These are phyloP conservation scores for Melastoma candidum DNA, from an alignment of 441 rosid genomes.

Conservation along the genomic window DNA sequence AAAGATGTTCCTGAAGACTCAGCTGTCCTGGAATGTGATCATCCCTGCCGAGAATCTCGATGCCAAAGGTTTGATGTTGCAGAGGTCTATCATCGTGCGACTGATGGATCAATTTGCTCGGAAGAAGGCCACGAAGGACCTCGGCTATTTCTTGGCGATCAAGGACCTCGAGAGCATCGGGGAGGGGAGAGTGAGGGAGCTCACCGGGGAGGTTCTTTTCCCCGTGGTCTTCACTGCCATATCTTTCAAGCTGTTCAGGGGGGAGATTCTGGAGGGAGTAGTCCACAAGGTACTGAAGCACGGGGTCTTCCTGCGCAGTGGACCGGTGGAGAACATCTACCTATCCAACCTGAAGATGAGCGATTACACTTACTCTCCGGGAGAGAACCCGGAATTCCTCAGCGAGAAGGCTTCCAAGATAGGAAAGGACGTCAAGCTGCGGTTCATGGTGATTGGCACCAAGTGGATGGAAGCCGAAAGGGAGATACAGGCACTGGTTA, in stretches of 20 bases:
- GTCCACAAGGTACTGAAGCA: slow-evolving; percentile 72
- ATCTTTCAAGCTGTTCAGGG: slow-evolving; percentile 71
- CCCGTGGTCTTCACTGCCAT: slow-evolving; percentile 59
- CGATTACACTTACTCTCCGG: slow-evolving; percentile 38
- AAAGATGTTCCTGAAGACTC: slow-evolving; percentile 60
- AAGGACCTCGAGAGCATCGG: slow-evolving; percentile 49
- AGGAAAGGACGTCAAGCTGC: slow-evolving; percentile 35
- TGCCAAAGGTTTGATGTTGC: slow-evolving; percentile 52
- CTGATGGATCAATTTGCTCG: slow-evolving; percentile 50
- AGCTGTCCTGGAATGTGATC: slow-evolving; percentile 70
- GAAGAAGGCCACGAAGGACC: slow-evolving; percentile 66
- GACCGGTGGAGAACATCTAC: slow-evolving; percentile 47
- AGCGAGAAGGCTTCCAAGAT: slow-evolving; percentile 52
- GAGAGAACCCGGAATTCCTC: slow-evolving; percentile 64
- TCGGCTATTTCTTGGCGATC: slow-evolving; percentile 58
- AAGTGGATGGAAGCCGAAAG: slow-evolving; percentile 74
- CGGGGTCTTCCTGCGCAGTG: slow-evolving; percentile 71
- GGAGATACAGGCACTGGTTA: slow-evolving; percentile 74
- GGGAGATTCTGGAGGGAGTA: slow-evolving; percentile 59
- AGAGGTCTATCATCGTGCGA: slow-evolving; percentile 46
- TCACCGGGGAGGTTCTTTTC: slow-evolving; percentile 61
- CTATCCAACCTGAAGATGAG: slow-evolving; percentile 54
- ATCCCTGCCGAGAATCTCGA: slow-evolving; percentile 58
- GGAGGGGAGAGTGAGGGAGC: slow-evolving; percentile 64
- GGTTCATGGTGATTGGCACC: slow-evolving; percentile 53